Percentiles rank a stretch among this genome's conserved stretches.
These are phyloP conservation scores for Fomes fomentarius DNA, from an alignment of 1,284 basidiomycete species.

Conservation along the genomic window DNA sequence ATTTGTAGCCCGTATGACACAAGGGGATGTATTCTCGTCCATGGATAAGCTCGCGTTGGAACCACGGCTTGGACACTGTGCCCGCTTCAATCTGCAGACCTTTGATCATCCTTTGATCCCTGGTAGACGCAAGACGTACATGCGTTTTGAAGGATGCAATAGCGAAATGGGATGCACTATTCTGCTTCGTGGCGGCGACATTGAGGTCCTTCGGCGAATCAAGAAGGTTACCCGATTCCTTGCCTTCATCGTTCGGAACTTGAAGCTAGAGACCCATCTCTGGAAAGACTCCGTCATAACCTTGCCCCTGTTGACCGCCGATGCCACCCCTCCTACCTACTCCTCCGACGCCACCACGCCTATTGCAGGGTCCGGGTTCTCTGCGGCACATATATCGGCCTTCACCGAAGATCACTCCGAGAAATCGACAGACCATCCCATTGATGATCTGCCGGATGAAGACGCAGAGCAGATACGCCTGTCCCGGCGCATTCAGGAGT, in stretches of 20 bases:
- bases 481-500: conserved; percentile 74
- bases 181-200: conserved; percentile 87
- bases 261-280: conserved; percentile 93
- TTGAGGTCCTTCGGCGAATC: conserved; percentile 79
- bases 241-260: conserved; percentile 87
- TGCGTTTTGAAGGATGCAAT: conserved; percentile 96
- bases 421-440: conserved; percentile 15
- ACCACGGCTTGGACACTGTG: conserved; percentile 89
- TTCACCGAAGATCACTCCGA: conserved; percentile 27
- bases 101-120: conserved; percentile 94
- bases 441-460: conserved; percentile 66
- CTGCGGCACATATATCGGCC: conserved; percentile 6
- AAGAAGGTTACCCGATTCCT: conserved; percentile 94
- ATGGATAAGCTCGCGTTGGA: conserved; percentile 94
- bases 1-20: conserved; percentile 91
- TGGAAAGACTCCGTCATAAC: conserved; percentile 94
- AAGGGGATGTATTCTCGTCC: conserved; percentile 93
- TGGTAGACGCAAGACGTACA: conserved; percentile 90
- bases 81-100: conserved; percentile 89
- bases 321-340: conserved; percentile 58
- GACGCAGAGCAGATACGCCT: conserved; percentile 70
- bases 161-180: conserved; percentile 94
- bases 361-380: conserved; percentile 14
- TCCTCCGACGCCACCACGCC: conserved; percentile 20
- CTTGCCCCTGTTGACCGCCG: conserved; percentile 65